Evolutionary conservation across 176 grass and related monocot genomes (phyloP).

Genomic region (Aegilops longissima): DNA sequence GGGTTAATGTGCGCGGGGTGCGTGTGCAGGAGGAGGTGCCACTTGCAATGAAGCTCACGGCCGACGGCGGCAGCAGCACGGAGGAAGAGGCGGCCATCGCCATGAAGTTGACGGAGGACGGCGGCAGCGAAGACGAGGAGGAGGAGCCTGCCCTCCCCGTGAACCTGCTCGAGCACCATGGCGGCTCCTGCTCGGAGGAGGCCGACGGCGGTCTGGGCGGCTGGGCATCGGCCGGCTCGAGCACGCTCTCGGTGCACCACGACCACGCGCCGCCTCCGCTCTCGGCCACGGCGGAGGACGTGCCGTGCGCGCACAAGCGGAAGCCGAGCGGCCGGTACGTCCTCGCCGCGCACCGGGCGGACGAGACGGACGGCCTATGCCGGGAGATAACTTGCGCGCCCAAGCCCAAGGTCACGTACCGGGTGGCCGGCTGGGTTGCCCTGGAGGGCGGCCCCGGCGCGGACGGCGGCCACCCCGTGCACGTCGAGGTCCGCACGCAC

Average conservation of each 20-base stretch:
- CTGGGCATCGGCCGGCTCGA: constrained; percentile 48
- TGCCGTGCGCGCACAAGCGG: neutral
- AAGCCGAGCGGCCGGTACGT: constrained; percentile 50
- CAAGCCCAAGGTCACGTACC: constrained; percentile 50
- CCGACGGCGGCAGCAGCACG: neutral
- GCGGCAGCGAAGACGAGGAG: constrained; percentile 17
- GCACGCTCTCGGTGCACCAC: constrained; percentile 29
- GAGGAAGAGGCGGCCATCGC: neutral
- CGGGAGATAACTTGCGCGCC: constrained; percentile 26
- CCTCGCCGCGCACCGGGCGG: constrained; percentile 28
- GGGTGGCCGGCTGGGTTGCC: constrained; percentile 52
- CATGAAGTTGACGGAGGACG: neutral
- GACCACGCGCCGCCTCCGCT: constrained; percentile 13
- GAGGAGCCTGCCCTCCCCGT: constrained; percentile 11
- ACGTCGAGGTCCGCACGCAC: constrained; percentile 27
- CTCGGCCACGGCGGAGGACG: neutral
- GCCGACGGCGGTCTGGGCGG: constrained; percentile 39
- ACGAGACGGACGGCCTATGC: constrained; percentile 48
- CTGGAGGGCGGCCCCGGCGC: neutral
- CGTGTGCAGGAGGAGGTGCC: neutral
- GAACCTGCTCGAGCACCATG: constrained; percentile 34
- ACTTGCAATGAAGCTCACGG: neutral
- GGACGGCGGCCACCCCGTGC: constrained; percentile 27
- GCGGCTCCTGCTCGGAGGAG: neutral
- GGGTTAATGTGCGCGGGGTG: neutral